These are phyloP conservation scores for Ophiocordyceps australis DNA, from an alignment of 2,329 filamentous ascomycete genomes.

Conservation along the genomic window DNA sequence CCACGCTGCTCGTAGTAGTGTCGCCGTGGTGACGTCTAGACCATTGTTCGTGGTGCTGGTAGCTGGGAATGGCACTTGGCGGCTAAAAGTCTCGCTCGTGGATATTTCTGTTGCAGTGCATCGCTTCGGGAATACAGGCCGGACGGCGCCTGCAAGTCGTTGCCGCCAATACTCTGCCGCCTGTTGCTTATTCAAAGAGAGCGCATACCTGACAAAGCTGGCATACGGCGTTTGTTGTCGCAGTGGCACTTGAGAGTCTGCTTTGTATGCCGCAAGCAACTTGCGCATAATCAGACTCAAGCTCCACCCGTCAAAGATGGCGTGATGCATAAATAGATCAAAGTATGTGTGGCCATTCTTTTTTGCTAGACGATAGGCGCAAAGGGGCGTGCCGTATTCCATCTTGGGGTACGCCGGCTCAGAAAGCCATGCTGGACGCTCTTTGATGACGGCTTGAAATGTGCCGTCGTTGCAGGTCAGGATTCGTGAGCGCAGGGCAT, in stretches of 20 bases:
- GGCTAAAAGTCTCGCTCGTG: no score
- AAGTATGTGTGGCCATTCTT: background rate
- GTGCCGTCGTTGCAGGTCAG: slow-evolving; percentile 1
- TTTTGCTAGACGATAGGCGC: background rate
- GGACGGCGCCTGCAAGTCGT: background rate
- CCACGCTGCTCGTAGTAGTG: slow-evolving; percentile 9
- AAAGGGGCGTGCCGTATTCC: no score
- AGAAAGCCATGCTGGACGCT: no score
- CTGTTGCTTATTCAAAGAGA: background rate
- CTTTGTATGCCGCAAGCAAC: slow-evolving; percentile 1
- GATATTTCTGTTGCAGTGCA: no score
- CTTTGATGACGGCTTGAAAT: slow-evolving; percentile 2
- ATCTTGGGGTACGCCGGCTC: no score
- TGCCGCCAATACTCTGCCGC: background rate
- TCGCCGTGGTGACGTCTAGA: background rate
- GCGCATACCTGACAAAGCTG: background rate
- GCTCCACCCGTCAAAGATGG: slow-evolving; percentile 10
- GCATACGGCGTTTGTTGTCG: background rate
- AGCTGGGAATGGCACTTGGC: no score
- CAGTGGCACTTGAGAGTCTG: no score
- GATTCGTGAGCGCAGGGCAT: slow-evolving; percentile 4
- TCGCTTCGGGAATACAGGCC: background rate
- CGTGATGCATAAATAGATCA: slow-evolving; percentile 6
- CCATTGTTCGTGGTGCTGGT: background rate
- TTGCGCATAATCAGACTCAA: slow-evolving; percentile 2